Base-by-base conservation (phyloP, 202 grass and related monocot species). In the Dendrocalamus latiflorus region DNA sequence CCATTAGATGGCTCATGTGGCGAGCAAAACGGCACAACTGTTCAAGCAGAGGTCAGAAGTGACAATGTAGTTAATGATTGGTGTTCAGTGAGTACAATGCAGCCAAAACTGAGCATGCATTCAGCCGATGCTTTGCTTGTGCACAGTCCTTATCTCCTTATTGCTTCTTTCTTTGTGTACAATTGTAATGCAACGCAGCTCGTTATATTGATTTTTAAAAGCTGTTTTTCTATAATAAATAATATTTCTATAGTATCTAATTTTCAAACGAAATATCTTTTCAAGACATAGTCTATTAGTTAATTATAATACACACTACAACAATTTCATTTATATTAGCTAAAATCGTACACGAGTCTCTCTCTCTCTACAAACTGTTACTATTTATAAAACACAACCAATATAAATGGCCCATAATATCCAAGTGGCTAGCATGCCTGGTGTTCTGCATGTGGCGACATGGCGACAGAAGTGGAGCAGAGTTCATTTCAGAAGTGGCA, bases 1-100 rank as follows among this genome's bases (percentile, higher is more conserved):
- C 30, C 65, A 86, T 60, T 78, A 72, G 28, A 67, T 68, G 73
- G 68, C 30, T 83, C 88, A 68, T 78, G 67, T 90, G 83, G 67
- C 59, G 24, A 83, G 3, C 83, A 78, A 11, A 72, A 82, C 18
- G 6, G 34, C 80, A 49, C 59, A 0, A 78, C 79, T 74, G 73
- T 56, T 68, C 58, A 25, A 39, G 25, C 10, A 36, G 57, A 72
- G 58, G 21, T 21, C 77, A 71, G 25, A 51, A 47, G 68, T 81
- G 55, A 37, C 76, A 75, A 26, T 50, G 64, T 39, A 34, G 74
- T 51, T 36, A 82, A 63, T 82, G 8, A 34, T 1, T 50, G 28
- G 57, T 3, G 4, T 33, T 33, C 33, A 4, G 33, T 33, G 33
- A 33, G 30, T 4, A 33, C 33, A 4, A 4, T 4, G 33, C 33